phyloP scores from a whole-genome alignment of 306 rosid genomes.

The Hippophae gyantsensis region DNA sequence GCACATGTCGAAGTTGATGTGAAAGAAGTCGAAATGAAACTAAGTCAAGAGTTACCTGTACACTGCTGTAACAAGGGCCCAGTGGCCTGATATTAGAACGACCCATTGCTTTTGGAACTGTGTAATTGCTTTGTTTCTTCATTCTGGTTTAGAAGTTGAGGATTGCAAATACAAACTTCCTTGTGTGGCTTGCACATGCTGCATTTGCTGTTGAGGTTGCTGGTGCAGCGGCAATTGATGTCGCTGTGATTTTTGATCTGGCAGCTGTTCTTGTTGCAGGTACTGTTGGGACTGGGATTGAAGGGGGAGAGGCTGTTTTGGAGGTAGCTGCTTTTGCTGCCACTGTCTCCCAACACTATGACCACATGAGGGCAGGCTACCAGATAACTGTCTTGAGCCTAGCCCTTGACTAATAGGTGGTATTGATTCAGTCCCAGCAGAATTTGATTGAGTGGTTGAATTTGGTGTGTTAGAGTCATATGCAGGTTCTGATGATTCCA shows the following conservation, averaged over 20 bases:
- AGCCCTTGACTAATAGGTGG: conserved; percentile 49
- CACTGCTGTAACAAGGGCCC: conserved; percentile 67
- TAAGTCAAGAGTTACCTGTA: conserved; percentile 59
- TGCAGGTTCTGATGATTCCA: conserved; percentile 57
- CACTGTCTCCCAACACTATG: conserved; percentile 61
- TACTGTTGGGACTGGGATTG: conserved; percentile 45
- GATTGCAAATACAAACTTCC: conserved; percentile 48
- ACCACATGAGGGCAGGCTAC: conserved; percentile 54
- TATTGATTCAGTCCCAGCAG: conserved; percentile 42
- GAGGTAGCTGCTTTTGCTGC: conserved; percentile 33
- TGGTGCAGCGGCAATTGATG: conserved; percentile 36
- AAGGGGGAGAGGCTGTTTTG: conserved; percentile 37
- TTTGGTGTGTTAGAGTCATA: conserved; percentile 44
- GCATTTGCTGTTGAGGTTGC: conserved; percentile 55
- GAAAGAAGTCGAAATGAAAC: background rate
- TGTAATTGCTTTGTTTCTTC: conserved; percentile 40
- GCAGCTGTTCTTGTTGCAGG: conserved; percentile 16
- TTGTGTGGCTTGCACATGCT: conserved; percentile 54
- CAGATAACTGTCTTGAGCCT: conserved; percentile 53
- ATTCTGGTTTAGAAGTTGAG: conserved; percentile 60
- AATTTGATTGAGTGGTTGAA: conserved; percentile 38
- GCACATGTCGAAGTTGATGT: too few relatives aligned
- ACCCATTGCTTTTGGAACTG: conserved; percentile 32
- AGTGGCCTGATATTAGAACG: conserved; percentile 37
- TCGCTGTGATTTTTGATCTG: conserved; percentile 44